Base-by-base conservation (phyloP, 768 basidiomycete species). In the Cyclocybe cylindracea region DNA sequence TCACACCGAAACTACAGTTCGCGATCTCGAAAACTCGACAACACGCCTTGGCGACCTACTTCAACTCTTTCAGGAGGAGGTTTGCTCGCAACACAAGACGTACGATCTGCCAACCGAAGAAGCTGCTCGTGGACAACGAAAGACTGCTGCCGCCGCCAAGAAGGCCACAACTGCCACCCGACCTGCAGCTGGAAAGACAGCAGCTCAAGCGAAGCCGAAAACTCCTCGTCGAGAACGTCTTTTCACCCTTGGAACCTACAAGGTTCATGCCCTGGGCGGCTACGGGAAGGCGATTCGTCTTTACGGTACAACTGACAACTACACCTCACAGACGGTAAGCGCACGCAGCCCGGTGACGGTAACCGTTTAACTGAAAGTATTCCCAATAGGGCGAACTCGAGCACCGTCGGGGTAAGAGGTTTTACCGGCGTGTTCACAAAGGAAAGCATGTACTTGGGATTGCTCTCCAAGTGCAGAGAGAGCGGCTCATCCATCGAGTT, bases 101-200 rank as follows among this genome's bases (percentile, higher is more conserved):
- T 44, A 34, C 0, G 70, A 75, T 7, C 62, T 75, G 2, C 66
- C 68, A 0, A 11, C 14, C 0, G 73, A 77, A 42, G 57, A 58
- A 10, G 66, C 61, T 8, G 66, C 66, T 0, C 54, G 63, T 0
- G 39, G 55, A 0, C 57, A 61, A 4, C 59, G 58, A 0, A n/a
- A n/a, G n/a, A n/a, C n/a, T n/a, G n/a, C n/a, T n/a, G n/a, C n/a
- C n/a, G n/a, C 39, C 58, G 34, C 54, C 52, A 19, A 42, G 34
- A 44, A 63, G 55, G 39, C n/a, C n/a, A n/a, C n/a, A n/a, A n/a
- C n/a, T n/a, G n/a, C n/a, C n/a, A n/a, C n/a, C n/a, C n/a, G n/a
- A n/a, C n/a, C n/a, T n/a, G n/a, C n/a, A n/a, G n/a, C n/a, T n/a
- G n/a, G n/a, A n/a, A n/a, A n/a, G n/a, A n/a, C n/a, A n/a, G n/a